phyloP scores from a whole-genome alignment of 2,329 filamentous ascomycete species.

The Verticillium zaregamsianum region DNA sequence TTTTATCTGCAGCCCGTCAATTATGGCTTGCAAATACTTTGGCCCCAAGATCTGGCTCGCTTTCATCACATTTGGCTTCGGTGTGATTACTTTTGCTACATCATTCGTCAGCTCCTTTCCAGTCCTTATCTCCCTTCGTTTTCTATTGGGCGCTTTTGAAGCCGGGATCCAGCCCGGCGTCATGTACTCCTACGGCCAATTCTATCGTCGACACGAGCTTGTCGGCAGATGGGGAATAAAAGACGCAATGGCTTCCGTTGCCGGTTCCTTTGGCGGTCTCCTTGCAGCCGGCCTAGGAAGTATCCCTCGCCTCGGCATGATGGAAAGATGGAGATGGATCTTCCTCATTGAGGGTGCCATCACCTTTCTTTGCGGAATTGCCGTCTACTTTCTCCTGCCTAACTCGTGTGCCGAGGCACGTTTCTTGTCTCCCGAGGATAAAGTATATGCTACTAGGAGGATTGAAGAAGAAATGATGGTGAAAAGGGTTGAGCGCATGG shows the following conservation, averaged over 20 bases:
- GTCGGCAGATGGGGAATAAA: constrained; percentile 53
- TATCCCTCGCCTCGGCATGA: constrained; percentile 30
- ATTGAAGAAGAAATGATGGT: too few relatives aligned
- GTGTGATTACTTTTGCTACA: constrained; percentile 48
- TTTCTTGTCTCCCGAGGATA: too few relatives aligned
- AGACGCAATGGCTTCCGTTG: constrained; percentile 49
- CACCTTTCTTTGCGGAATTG: too few relatives aligned
- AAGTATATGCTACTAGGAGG: too few relatives aligned
- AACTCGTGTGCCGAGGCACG: too few relatives aligned
- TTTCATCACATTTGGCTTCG: constrained; percentile 50
- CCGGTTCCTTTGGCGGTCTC: constrained; percentile 54
- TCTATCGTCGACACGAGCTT: constrained; percentile 53
- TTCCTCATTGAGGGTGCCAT: too few relatives aligned
- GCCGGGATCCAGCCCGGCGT: constrained; percentile 55
- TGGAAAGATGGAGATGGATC: too few relatives aligned
- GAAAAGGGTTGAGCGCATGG: too few relatives aligned
- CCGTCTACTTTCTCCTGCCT: too few relatives aligned
- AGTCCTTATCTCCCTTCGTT: constrained; percentile 41
- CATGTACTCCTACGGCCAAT: constrained; percentile 51
- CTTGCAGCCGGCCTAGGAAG: constrained; percentile 46
- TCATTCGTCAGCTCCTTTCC: constrained; percentile 46
- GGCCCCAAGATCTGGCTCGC: constrained; percentile 65
- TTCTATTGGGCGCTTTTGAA: constrained; percentile 50
- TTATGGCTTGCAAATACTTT: constrained; percentile 57
- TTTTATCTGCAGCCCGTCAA: constrained; percentile 36